Evolutionary conservation across 2,329 filamentous ascomycete species (phyloP), one percentile per base, ranked within the genome.

Genomic region (Sporothrix phasma): DNA sequence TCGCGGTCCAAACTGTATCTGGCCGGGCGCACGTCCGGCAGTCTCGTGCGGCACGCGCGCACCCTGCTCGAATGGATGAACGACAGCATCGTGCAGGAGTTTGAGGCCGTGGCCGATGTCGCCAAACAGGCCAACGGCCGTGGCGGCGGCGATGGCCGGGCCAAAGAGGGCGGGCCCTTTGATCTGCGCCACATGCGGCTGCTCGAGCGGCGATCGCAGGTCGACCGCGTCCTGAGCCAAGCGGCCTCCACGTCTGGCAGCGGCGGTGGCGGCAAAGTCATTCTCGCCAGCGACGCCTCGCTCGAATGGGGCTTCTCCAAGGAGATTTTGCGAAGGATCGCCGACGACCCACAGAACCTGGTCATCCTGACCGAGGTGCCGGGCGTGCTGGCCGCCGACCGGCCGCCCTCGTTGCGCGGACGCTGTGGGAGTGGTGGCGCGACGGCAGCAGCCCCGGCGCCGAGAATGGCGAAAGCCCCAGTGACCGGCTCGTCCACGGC

Each of bases 11-110:
- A 82, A 69, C 79, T 97, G 0, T 97, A 92, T 72, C 80, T 99
- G 49, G 93, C 92, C 0, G 92, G 92, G 45, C 88, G 87, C 65
- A 96, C 91, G 66, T 89, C 90, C 68, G 88, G 90, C 65, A 92
- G 91, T 67, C 96, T 92, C 0, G 89, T 97, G 81, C 84, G 91
- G 61, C 90, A 97, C 69, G 90, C 93, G 29, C 84, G 92, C 69
- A 97, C 93, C 74, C 96, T 99, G 90, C 80, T 99, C 37, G 94
- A 99, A 73, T 99, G 94, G 94, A 97, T 99, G 92, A 92, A 97
- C 72, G 92, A 97, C 71, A 88, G 87, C 65, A 95, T 99, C 65
- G 88, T 96, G 47, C 87, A 92, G 63, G 93, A 97, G 70, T 95
- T 96, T 67, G 92, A 96, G 73, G 86, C 88, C 15, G 80, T 86